A percentile compares a stretch with the other conserved stretches of the same genome.
Evolutionary conservation across 208 protist species (phyloP).

Genomic region (Porcisia deanei): DNA sequence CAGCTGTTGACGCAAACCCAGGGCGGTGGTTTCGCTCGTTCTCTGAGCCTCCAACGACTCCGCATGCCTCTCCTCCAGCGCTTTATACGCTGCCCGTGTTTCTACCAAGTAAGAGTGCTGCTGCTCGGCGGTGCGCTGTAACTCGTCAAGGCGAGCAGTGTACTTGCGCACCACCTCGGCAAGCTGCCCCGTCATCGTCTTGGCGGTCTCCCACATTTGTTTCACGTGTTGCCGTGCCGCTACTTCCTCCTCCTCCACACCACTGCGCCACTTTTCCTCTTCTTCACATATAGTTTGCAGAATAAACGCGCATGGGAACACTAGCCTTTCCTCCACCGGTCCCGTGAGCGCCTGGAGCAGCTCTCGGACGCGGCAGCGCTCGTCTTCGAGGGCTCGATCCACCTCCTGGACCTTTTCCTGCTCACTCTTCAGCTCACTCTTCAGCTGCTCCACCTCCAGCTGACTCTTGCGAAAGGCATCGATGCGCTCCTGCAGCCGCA

Average conservation of each 20-base stretch:
- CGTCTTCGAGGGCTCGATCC: conserved; percentile 19
- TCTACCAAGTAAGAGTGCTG: background rate
- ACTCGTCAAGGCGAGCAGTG: background rate
- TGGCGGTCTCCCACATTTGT: background rate
- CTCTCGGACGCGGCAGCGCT: conserved; percentile 21
- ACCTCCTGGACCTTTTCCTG: conserved; percentile 29
- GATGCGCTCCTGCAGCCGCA: conserved; percentile 28
- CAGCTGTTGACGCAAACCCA: conserved; percentile 1
- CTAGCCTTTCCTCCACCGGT: conserved; percentile 12
- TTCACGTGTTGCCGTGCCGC: background rate
- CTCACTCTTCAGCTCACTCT: conserved; percentile 26
- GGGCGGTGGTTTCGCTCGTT: background rate
- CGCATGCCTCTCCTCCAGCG: conserved; percentile 5
- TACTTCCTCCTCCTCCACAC: conserved; percentile 10
- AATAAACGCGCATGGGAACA: conserved; percentile 2
- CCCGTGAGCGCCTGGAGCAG: conserved; percentile 11
- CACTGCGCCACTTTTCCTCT: background rate
- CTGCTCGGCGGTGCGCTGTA: background rate
- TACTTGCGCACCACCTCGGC: background rate
- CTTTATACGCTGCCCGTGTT: background rate
- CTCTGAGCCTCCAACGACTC: background rate
- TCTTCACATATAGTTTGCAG: background rate
- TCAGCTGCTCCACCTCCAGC: conserved; percentile 28
- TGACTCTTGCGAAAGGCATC: conserved; percentile 26
- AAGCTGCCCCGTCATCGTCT: background rate